A percentile compares a stretch with the other conserved stretches of the same genome.
phyloP scores from a whole-genome alignment of 345 rosid species.

The Syzygium oleosum region DNA sequence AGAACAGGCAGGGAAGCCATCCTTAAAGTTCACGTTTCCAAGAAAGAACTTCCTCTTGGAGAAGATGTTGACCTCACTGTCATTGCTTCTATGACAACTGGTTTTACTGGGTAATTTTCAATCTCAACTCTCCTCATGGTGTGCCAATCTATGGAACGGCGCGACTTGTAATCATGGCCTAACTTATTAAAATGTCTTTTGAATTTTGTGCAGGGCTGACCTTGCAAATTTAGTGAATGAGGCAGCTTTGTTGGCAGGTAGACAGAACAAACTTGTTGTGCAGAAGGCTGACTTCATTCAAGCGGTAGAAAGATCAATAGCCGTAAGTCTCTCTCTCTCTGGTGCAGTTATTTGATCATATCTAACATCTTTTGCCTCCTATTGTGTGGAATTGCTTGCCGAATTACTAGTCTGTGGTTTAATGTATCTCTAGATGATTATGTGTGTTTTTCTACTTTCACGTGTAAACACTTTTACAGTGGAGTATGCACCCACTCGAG shows the following conservation, averaged over 20 bases:
- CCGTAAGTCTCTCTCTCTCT: conserved; percentile 33
- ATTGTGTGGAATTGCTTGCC: background rate
- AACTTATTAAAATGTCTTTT: background rate
- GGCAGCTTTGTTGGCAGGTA: conserved; percentile 97
- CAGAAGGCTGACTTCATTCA: conserved; percentile 83
- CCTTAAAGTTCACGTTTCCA: conserved; percentile 70
- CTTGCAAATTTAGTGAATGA: conserved; percentile 97
- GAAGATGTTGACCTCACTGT: conserved; percentile 63
- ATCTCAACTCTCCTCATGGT: background rate
- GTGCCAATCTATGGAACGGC: background rate
- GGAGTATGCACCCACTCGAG: background rate
- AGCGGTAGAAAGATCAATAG: conserved; percentile 93
- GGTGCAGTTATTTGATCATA: background rate
- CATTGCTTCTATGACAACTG: conserved; percentile 94
- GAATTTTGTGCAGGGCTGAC: conserved; percentile 64
- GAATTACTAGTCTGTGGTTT: background rate
- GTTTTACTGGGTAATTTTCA: conserved; percentile 77
- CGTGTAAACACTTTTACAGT: background rate
- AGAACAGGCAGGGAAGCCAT: conserved; percentile 91
- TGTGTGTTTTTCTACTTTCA: background rate
- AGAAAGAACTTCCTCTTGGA: conserved; percentile 79
- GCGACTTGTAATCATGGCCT: background rate
- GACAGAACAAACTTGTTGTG: conserved; percentile 64
- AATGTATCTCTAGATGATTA: background rate
- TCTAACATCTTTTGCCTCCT: background rate